Conservation (phyloP, 2,329 filamentous ascomycete genomes). For the Aureobasidium mangrovei region DNA sequence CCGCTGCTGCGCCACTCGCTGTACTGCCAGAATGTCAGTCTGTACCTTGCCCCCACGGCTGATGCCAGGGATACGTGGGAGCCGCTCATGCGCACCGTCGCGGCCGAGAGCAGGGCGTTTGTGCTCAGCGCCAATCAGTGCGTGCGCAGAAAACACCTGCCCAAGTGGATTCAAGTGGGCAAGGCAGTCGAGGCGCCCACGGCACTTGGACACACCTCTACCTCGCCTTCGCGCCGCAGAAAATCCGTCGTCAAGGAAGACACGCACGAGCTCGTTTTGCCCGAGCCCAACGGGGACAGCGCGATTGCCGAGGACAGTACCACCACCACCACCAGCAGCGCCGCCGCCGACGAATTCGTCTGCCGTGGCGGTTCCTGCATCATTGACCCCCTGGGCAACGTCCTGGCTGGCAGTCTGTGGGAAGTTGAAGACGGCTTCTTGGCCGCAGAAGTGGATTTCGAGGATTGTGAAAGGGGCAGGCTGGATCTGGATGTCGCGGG, state of each 20-base stretch:
- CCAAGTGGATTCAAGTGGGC: slow-evolving; percentile 44
- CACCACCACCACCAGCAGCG: background rate
- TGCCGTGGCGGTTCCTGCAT: slow-evolving; percentile 77
- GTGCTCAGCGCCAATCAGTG: slow-evolving; percentile 84
- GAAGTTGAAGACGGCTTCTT: slow-evolving; percentile 62
- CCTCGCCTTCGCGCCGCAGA: background rate
- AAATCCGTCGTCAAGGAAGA: slow-evolving; percentile 33
- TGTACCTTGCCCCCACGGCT: slow-evolving; percentile 85
- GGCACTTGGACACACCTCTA: background rate
- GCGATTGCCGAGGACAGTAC: background rate
- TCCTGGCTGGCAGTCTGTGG: slow-evolving; percentile 75
- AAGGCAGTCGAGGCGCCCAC: background rate
- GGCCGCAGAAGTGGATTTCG: slow-evolving; percentile 69
- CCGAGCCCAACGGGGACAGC: slow-evolving; percentile 19
- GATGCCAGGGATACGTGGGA: slow-evolving; percentile 79
- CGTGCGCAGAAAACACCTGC: slow-evolving; percentile 50
- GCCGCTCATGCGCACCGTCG: slow-evolving; percentile 71
- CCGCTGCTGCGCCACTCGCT: slow-evolving; percentile 73
- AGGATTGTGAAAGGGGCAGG: slow-evolving; percentile 74
- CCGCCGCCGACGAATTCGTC: slow-evolving; percentile 43
- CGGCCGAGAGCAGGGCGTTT: slow-evolving; percentile 72
- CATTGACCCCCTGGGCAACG: slow-evolving; percentile 67
- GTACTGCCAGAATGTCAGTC: slow-evolving; percentile 83
- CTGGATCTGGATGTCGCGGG: slow-evolving; percentile 78
- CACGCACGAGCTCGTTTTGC: slow-evolving; percentile 47